phyloP scores from a whole-genome alignment of 768 basidiomycete species.

The Tricholoma terreum region DNA sequence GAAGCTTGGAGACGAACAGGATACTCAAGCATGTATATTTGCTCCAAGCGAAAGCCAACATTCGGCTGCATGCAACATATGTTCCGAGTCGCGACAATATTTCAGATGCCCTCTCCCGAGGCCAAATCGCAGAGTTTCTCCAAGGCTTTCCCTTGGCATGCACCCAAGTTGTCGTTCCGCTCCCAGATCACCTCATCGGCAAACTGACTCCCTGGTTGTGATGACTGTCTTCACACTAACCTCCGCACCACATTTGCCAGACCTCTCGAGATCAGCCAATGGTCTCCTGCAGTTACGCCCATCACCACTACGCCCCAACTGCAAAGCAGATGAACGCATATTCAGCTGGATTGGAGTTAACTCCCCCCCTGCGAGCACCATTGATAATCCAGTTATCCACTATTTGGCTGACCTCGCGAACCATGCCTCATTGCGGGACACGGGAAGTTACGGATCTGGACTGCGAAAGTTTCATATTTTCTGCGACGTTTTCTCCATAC shows the following conservation, averaged over 20 bases:
- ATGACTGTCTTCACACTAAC: too few species aligned
- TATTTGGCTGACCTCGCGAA: background rate
- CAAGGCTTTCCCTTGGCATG: background rate
- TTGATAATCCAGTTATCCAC: too few species aligned
- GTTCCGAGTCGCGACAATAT: background rate
- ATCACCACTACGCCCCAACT: conserved; percentile 20
- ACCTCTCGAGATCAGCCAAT: background rate
- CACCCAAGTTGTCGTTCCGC: background rate
- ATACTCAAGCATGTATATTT: too few species aligned
- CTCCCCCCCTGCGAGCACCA: conserved; percentile 22
- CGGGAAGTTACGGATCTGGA: too few species aligned
- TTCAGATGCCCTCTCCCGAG: too few species aligned
- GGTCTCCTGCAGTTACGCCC: conserved; percentile 9
- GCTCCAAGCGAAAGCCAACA: too few species aligned
- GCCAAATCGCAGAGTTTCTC: too few species aligned
- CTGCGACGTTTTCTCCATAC: too few species aligned
- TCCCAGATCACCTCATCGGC: too few species aligned
- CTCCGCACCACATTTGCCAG: background rate
- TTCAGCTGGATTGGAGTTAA: conserved; percentile 34
- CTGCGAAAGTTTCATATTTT: too few species aligned
- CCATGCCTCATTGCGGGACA: background rate
- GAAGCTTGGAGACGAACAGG: too few species aligned
- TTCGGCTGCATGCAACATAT: background rate
- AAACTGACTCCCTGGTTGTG: background rate
- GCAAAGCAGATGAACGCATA: conserved; percentile 21